Evolutionary conservation across 108 stramenopile genomes (phyloP).

Genomic region (Cyclotella choctawhatcheeana): DNA sequence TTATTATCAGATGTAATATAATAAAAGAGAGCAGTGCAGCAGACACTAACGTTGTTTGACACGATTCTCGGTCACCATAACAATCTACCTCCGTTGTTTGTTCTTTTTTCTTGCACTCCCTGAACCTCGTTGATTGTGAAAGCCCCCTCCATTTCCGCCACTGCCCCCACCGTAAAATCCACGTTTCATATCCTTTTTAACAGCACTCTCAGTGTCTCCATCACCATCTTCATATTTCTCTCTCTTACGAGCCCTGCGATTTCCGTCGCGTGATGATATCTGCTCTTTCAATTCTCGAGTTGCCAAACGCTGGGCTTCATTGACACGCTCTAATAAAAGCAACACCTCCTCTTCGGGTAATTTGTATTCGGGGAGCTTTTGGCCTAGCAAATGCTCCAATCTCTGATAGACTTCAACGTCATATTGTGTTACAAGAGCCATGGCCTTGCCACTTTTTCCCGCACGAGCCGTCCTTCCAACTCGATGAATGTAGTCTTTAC

Average conservation of each 20-base stretch:
- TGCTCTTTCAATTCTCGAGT: conserved; percentile 91
- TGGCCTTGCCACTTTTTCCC: conserved; percentile 93
- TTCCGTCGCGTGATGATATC: conserved; percentile 54
- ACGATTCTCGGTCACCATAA: too few species aligned
- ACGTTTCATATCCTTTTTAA: conserved; percentile 61
- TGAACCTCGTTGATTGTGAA: conserved; percentile 47
- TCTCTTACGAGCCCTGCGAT: conserved; percentile 52
- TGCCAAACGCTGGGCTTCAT: conserved; percentile 94
- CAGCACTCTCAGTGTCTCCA: conserved; percentile 57
- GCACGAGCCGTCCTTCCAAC: conserved; percentile 98
- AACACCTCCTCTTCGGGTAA: conserved; percentile 90
- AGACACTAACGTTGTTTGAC: background rate
- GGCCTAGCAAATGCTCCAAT: conserved; percentile 91
- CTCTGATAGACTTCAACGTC: conserved; percentile 98
- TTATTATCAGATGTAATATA: background rate
- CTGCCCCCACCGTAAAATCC: conserved; percentile 75
- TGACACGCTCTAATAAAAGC: conserved; percentile 94
- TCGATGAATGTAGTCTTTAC: conserved; percentile 98
- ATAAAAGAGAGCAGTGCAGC: background rate
- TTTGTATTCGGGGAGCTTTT: conserved; percentile 86
- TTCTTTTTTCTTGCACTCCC: conserved; percentile 38
- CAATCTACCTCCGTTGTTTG: conserved; percentile 27
- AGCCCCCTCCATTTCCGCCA: conserved; percentile 58
- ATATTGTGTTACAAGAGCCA: conserved; percentile 99
- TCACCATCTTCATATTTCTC: conserved; percentile 56